Base-by-base conservation (phyloP, 129 eudicot genomes). In the Gnaphalium uliginosum region DNA sequence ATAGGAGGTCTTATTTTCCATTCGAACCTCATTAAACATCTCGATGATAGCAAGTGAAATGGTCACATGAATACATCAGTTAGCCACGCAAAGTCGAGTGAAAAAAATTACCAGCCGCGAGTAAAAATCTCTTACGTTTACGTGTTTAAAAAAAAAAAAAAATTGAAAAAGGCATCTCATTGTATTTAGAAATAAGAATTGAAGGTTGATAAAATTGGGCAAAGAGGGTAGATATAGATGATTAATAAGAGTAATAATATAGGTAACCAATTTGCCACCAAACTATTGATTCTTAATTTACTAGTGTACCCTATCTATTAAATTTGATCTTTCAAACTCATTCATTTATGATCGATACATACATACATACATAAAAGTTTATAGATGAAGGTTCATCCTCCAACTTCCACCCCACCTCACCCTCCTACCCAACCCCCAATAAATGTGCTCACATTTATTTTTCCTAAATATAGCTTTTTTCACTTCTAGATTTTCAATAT, bases 251-350 rank as follows among this genome's bases (percentile, higher is more conserved):
- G 78, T 73, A 72, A 72, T 79, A 72, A 79, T 14, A 25, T 33
- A 25, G 21, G 51, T 65, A 50, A 64, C 73, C 61, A 79, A 72
- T 72, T 63, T 41, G 59, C 78, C 83, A 79, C 83, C 83, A 65
- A 79, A 79, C 83, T 24, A 25, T 50, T 50, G 39, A n/a, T 8
- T 10, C 26, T 63, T 64, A 46, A 30, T 79, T 64, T 64, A 72
- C 78, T 59, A 63, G 72, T 65, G 64, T 64, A 66, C 26, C 53
- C 43, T 72, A 3, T 68, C 73, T 72, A 13, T 35, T 72, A 61
- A 35, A 4, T 19, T 65, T 54, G 58, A 79, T 68, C n/a, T 65
- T 72, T 73, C 78, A 79, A 79, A 39, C 78, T n/a, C 78, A 79
- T 69, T 79, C 83, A 79, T 79, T 79, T 79, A 79, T 72, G 78